Conservation (phyloP, 257 asterid genomes). For the Nicotiana obtusifolia region DNA sequence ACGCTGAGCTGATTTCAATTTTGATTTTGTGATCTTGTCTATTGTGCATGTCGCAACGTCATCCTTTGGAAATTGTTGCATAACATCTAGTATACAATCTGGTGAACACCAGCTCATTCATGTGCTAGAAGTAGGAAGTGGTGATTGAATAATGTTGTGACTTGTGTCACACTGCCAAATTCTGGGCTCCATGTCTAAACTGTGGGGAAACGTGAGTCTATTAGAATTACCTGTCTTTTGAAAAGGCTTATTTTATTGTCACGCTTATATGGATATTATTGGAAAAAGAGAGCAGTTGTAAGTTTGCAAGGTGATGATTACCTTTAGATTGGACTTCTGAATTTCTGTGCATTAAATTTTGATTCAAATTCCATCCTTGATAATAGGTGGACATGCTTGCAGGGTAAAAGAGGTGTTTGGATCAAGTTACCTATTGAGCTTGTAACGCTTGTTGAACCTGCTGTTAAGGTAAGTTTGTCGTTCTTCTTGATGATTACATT, state of each 20-base stretch:
- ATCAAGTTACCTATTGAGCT: constrained; percentile 87
- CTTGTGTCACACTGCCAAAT: not conserved
- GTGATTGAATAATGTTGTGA: not conserved
- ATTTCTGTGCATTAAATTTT: not conserved
- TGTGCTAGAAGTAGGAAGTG: not conserved
- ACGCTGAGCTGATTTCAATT: not conserved
- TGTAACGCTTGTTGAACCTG: constrained; percentile 72
- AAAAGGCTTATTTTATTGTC: not conserved
- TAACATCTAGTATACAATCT: not conserved
- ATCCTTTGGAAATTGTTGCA: not conserved
- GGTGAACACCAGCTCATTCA: not conserved
- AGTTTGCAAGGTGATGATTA: not conserved
- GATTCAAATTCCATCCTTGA: not conserved
- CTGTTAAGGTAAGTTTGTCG: constrained; percentile 56
- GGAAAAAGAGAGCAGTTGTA: not conserved
- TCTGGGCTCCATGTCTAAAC: not conserved
- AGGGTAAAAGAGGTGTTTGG: constrained; percentile 97
- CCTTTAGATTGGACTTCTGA: not conserved
- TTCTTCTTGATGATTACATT: not conserved
- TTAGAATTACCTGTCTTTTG: not conserved
- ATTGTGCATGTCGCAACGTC: not conserved
- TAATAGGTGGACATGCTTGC: constrained; percentile 21
- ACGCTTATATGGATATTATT: not conserved
- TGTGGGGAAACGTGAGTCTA: not conserved
- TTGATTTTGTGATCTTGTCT: not conserved